Base-by-base conservation (phyloP, 805 yeast genomes). In the Scheffersomyces coipomensis region DNA sequence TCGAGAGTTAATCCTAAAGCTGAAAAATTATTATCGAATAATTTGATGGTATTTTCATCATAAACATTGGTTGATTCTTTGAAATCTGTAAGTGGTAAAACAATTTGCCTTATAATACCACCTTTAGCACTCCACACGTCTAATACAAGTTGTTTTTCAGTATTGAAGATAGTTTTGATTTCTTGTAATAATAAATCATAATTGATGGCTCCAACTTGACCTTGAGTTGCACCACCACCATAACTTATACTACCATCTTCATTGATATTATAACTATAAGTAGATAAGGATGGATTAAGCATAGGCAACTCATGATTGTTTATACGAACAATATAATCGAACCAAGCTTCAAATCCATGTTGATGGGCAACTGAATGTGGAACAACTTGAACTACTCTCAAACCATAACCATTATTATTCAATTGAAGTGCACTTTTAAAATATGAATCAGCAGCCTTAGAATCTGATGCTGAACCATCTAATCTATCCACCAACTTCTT, bases 121-220 rank as follows among this genome's bases (percentile, higher is more conserved):
- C 97, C 97, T 62, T 89, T 89, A 2, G 95, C 93, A 33, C 79
- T 80, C 96, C 96, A 90, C 2, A 88, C 79, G 35, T 76, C 80
- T 31, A 90, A 66, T 8, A 69, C 62, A 5, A 85, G 62, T 3
- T 70, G 59, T 27, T 64, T 55, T 21, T 68, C 51, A 32, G 54
- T 49, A 7, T 51, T 40, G 19, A 62, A 58, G 18, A 60, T 51
- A 37, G 58, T 66, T 24, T 51, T 43, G 13, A 79, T 60, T 43
- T 76, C 81, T 42, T 67, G 64, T 12, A 63, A 44, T 31, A 78
- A 58, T 42, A 65, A 47, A 32, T 69, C 67, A 47, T 66, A 71
- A 54, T 77, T 73, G 8, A 69, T 54, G 47, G 53, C 44, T 1
- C 66, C 60, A 2, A 64, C 70, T 39, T 62, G 68, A 16, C 56